Percentiles rank a stretch among this genome's conserved stretches.
phyloP scores from a whole-genome alignment of 306 rosid genomes.

The Canavalia ensiformis region DNA sequence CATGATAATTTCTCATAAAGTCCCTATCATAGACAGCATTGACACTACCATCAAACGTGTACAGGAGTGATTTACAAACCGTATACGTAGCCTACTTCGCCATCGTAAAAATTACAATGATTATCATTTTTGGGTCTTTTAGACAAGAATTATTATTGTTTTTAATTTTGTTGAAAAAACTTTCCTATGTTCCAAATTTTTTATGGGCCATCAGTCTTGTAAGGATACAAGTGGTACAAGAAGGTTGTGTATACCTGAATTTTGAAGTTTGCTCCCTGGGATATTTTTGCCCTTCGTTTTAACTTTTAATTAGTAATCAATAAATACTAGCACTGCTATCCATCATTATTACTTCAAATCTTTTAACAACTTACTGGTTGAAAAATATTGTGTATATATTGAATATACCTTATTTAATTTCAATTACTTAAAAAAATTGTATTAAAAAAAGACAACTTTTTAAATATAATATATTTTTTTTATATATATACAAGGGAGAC shows the following conservation, averaged over 20 bases:
- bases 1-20: constrained; percentile 42
- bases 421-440: too few species aligned
- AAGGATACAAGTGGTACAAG: constrained; percentile 22
- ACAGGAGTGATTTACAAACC: constrained; percentile 64
- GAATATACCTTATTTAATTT: too few species aligned
- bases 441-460: too few species aligned
- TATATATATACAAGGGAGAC: too few species aligned
- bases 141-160: not conserved
- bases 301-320: constrained; percentile 9
- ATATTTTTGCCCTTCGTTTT: constrained; percentile 43
- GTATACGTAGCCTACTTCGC: constrained; percentile 73
- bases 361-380: too few species aligned
- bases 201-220: constrained; percentile 31
- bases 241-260: constrained; percentile 9
- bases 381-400: too few species aligned
- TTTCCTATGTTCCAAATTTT: constrained; percentile 42
- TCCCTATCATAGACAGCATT: constrained; percentile 57
- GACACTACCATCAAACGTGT: constrained; percentile 53
- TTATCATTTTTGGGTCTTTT: constrained; percentile 20
- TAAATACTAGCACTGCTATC: not conserved
- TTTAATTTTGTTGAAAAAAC: not conserved
- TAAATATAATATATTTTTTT: too few species aligned
- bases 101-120: constrained; percentile 55
- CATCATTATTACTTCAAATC: not conserved
- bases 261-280: constrained; percentile 2